phyloP scores from a whole-genome alignment of 768 basidiomycete genomes.

The Leccinum sublutescens region DNA sequence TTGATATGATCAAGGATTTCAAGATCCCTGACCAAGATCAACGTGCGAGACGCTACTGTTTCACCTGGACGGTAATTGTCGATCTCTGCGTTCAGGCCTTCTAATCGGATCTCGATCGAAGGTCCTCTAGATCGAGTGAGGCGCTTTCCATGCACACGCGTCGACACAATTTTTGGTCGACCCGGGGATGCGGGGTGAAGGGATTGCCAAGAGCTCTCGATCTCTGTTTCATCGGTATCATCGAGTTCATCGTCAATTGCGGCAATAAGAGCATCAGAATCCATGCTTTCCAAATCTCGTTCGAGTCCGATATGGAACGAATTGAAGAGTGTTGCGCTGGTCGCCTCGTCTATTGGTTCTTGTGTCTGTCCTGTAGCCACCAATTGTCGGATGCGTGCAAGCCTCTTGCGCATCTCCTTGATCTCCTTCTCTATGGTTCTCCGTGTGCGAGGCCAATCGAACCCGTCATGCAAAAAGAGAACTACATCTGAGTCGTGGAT shows the following conservation, averaged over 20 bases:
- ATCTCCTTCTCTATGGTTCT: slow-evolving; percentile 85
- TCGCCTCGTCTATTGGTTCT: slow-evolving; percentile 69
- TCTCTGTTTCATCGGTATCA: slow-evolving; percentile 69
- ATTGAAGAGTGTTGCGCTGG: slow-evolving; percentile 83
- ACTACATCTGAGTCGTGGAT: slow-evolving; percentile 61
- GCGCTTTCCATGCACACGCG: slow-evolving; percentile 53
- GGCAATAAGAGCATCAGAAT: slow-evolving; percentile 75
- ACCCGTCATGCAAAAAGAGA: slow-evolving; percentile 86
- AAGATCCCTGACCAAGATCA: slow-evolving; percentile 66
- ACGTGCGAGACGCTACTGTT: slow-evolving; percentile 59
- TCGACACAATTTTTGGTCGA: slow-evolving; percentile 31
- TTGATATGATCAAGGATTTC: slow-evolving; percentile 98
- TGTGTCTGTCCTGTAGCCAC: slow-evolving; percentile 87
- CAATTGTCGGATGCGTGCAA: slow-evolving; percentile 89
- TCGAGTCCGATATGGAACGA: slow-evolving; percentile 93
- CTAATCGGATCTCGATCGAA: slow-evolving; percentile 81
- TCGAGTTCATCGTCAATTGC: slow-evolving; percentile 92
- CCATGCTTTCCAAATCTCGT: slow-evolving; percentile 68
- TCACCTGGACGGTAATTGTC: slow-evolving; percentile 60
- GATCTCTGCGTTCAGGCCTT: slow-evolving; percentile 60
- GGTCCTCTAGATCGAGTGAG: slow-evolving; percentile 73
- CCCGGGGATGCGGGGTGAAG: slow-evolving; percentile 55
- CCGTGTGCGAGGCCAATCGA: slow-evolving; percentile 89
- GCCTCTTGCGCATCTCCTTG: slow-evolving; percentile 79
- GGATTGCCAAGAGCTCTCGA: slow-evolving; percentile 90